phyloP scores from a whole-genome alignment of 495 filamentous ascomycete species.

The Lichenothelia convexa region DNA sequence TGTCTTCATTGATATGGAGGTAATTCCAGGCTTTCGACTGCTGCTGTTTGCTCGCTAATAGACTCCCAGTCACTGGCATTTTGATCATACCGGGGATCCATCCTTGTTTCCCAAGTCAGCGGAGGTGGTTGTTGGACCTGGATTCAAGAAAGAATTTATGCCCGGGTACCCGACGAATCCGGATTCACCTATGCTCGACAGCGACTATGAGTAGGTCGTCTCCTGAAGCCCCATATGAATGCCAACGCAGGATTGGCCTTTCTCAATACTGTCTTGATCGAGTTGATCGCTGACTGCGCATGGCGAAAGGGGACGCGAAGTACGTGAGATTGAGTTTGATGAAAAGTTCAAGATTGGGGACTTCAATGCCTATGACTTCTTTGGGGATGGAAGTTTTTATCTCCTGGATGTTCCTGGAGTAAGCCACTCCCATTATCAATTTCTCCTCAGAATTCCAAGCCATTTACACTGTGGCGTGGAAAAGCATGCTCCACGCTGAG shows the following conservation, averaged over 20 bases:
- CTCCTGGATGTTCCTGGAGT: slow-evolving; percentile 38
- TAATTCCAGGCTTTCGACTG: too few species aligned
- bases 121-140: slow-evolving; percentile 33
- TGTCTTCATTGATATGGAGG: slow-evolving; percentile 42
- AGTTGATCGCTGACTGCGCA: too few species aligned
- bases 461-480: too few species aligned
- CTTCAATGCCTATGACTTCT: slow-evolving; percentile 23
- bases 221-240: too few species aligned
- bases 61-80: slow-evolving; percentile 41
- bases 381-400: slow-evolving; percentile 40
- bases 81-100: slow-evolving; percentile 42
- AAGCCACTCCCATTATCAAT: too few species aligned
- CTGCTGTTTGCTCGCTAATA: too few species aligned
- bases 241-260: too few species aligned
- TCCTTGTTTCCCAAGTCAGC: slow-evolving; percentile 31
- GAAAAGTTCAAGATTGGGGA: slow-evolving; percentile 13
- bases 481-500: too few species aligned
- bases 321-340: slow-evolving; percentile 18
- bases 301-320: slow-evolving; percentile 10
- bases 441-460: too few species aligned
- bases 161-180: slow-evolving; percentile 34
- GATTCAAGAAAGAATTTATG: slow-evolving; percentile 27
- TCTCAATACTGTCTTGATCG: too few species aligned
- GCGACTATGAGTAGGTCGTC: too few species aligned
- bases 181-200: slow-evolving; percentile 11